Base-by-base conservation (phyloP, 1,284 basidiomycete genomes). In the Rhodotorula sp. region DNA sequence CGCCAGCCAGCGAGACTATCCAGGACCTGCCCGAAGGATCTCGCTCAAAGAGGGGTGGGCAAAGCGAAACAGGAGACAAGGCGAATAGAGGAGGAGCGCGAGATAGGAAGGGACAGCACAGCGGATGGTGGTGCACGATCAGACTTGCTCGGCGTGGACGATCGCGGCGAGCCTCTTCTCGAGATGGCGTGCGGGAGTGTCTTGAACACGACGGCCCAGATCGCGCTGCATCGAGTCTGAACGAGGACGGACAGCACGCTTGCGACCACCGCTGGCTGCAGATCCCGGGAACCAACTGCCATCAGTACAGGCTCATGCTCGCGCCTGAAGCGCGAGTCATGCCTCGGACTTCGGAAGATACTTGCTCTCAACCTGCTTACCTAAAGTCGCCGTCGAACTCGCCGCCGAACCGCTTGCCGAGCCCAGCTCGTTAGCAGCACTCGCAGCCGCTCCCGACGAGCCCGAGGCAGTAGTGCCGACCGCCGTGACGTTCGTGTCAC, bases 401-500 rank as follows among this genome's bases (percentile, higher is more conserved):
- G 42, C 22, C 33, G 20, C 56, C n/a, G 53, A 26, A 54, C 17
- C 29, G 15, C 20, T 54, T 14, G 22, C 29, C 20, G 22, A n/a
- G 26, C 20, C 51, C 53, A 17, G 10, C 18, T 24, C 42, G 22
- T 33, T 45, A 18, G 26, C 53, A 29, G 10, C 53, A 7, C 29
- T 22, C 18, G 44, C 42, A 20, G 49, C 29, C 15, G 24, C 45
- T 17, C 4, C n/a, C 44, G 54, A n/a, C 42, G 44, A 24, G 26
- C 20, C 49, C 6, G 45, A 30, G 42, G 6, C 37, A 4, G 8
- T 14, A 8, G 44, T 30, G 4, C 37, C 62, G n/a, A n/a, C n/a
- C n/a, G n/a, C n/a, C n/a, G n/a, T 51, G 37, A 26, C 62, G 45
- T 58, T 42, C 46, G 57, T 49, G 42, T 60, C 33, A 18, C 49